Percentiles rank a stretch among this genome's conserved stretches.
phyloP scores from a whole-genome alignment of 1,284 basidiomycete species.

The Schizophyllum amplum region DNA sequence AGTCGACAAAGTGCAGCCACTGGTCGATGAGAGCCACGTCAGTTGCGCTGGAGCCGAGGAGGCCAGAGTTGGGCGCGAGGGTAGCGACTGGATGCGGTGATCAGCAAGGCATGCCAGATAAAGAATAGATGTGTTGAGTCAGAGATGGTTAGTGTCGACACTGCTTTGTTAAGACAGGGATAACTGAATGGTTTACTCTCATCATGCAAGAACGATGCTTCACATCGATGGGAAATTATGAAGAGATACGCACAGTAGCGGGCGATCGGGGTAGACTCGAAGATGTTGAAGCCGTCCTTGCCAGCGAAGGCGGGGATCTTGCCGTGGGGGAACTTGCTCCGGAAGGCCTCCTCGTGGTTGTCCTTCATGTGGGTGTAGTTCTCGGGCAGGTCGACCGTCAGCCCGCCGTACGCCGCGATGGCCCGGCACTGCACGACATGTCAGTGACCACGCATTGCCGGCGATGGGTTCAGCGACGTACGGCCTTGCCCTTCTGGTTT shows the following conservation, averaged over 20 bases:
- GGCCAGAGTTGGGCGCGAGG: constrained; percentile 35
- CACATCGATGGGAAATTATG: constrained; percentile 17
- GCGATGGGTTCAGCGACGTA: constrained; percentile 29
- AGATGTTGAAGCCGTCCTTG: constrained; percentile 73
- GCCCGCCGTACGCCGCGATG: constrained; percentile 62
- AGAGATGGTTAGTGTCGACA: constrained; percentile 49
- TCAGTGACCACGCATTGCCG: neutral
- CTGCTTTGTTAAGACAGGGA: constrained; percentile 53
- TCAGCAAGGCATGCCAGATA: constrained; percentile 1
- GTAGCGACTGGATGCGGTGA: constrained; percentile 47
- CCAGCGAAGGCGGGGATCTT: constrained; percentile 82
- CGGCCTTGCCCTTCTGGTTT: constrained; percentile 39
- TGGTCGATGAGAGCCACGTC: constrained; percentile 40
- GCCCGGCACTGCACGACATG: constrained; percentile 50
- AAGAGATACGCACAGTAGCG: constrained; percentile 74
- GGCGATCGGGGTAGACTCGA: constrained; percentile 78
- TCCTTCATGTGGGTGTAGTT: constrained; percentile 60
- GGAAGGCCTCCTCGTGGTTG: constrained; percentile 75
- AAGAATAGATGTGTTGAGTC: neutral
- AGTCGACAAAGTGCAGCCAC: constrained; percentile 36
- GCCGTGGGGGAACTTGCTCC: constrained; percentile 74
- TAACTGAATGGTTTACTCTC: constrained; percentile 42
- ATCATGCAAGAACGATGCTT: constrained; percentile 18
- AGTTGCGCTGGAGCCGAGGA: constrained; percentile 29
- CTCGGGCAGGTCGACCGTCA: constrained; percentile 59